A percentile compares a stretch with the other conserved stretches of the same genome.
Evolutionary conservation across 1,139 yeast species (phyloP).

Genomic region (Candida sp.): DNA sequence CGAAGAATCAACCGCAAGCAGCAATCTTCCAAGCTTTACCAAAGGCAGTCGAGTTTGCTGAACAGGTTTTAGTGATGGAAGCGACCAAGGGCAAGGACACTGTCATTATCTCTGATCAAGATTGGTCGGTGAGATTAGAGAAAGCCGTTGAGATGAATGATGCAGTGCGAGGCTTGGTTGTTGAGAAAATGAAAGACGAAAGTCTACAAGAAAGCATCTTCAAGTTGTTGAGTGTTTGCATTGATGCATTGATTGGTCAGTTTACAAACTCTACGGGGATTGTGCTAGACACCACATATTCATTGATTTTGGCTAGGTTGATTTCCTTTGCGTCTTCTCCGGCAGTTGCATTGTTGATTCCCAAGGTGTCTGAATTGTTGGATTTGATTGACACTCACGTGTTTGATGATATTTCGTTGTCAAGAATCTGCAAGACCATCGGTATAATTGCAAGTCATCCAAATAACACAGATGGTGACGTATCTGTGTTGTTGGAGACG

Average conservation of each 20-base stretch:
- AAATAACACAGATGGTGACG: slow-evolving; percentile 8
- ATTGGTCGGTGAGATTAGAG: slow-evolving; percentile 77
- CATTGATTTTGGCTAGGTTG: slow-evolving; percentile 32
- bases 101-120: slow-evolving; percentile 68
- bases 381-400: slow-evolving; percentile 25
- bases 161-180: slow-evolving; percentile 46
- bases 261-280: slow-evolving; percentile 16
- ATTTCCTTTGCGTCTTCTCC: slow-evolving; percentile 39
- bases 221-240: slow-evolving; percentile 23
- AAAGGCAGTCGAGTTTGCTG: slow-evolving; percentile 49
- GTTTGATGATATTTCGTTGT: slow-evolving; percentile 36
- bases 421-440: slow-evolving; percentile 48
- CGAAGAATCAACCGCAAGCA: slow-evolving; percentile 20
- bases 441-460: slow-evolving; percentile 64
- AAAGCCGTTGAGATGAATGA: slow-evolving; percentile 71
- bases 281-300: slow-evolving; percentile 24
- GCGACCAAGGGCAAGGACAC: slow-evolving; percentile 56
- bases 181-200: slow-evolving; percentile 22
- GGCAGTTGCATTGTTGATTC: slow-evolving; percentile 27
- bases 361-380: slow-evolving; percentile 22
- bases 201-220: slow-evolving; percentile 20
- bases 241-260: slow-evolving; percentile 33
- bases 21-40: slow-evolving; percentile 35
- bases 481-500: slow-evolving; percentile 14
- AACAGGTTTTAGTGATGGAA: slow-evolving; percentile 67